Evolutionary conservation across 2,329 filamentous ascomycete genomes (phyloP).

Genomic region (Monilinia fructigena): DNA sequence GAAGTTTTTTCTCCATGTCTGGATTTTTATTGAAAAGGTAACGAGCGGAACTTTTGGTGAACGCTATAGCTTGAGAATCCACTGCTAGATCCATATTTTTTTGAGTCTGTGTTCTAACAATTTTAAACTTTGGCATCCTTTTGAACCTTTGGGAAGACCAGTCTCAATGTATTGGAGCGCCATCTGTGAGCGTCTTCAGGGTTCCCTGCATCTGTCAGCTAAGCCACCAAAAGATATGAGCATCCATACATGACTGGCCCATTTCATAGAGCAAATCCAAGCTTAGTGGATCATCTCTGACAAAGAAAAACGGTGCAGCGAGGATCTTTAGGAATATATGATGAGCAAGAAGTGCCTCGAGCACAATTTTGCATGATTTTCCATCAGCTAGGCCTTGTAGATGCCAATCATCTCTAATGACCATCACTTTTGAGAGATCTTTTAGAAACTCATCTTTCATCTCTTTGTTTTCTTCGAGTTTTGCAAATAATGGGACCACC

Average conservation of each 20-base stretch:
- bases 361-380: not conserved
- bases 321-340: not conserved
- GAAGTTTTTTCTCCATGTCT: not conserved
- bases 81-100: not conserved
- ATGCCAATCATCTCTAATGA: not conserved
- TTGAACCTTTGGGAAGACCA: not conserved
- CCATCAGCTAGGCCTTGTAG: not conserved
- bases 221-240: too few species aligned
- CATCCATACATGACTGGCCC: not conserved
- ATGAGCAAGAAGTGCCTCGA: not conserved
- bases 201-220: slow-evolving; percentile 22
- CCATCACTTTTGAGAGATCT: slow-evolving; percentile 3
- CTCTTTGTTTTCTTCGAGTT: too few species aligned
- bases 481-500: too few species aligned
- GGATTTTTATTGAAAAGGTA: not conserved
- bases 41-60: slow-evolving; percentile 22
- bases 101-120: slow-evolving; percentile 3
- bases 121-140: slow-evolving; percentile 8
- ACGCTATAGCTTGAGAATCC: not conserved
- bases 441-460: not conserved
- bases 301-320: not conserved
- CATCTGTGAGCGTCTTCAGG: slow-evolving; percentile 28
- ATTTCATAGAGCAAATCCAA: not conserved
- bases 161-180: slow-evolving; percentile 28
- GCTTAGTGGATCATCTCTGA: not conserved